phyloP scores from a whole-genome alignment of 345 rosid genomes.

The Salix viminalis region DNA sequence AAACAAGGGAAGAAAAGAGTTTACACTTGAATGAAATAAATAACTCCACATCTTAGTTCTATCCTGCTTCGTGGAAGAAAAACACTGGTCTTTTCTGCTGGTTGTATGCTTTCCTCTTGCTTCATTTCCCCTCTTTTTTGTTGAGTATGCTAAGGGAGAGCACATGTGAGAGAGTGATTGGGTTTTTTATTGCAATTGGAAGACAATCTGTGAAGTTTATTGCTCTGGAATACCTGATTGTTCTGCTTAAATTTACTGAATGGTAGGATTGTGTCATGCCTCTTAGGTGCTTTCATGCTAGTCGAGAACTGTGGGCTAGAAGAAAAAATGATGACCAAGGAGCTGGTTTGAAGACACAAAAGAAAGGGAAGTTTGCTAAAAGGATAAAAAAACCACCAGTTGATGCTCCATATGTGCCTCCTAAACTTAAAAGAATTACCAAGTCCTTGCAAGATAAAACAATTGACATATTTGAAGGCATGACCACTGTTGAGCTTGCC shows the following conservation, averaged over 20 bases:
- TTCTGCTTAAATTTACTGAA: background rate
- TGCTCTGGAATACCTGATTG: conserved; percentile 2
- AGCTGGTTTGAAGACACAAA: conserved; percentile 44
- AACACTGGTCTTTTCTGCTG: background rate
- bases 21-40: background rate
- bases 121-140: background rate
- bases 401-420: conserved; percentile 75
- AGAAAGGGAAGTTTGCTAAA: conserved; percentile 65
- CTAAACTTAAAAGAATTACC: conserved; percentile 44
- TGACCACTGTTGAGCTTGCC: conserved; percentile 71
- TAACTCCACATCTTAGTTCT: background rate
- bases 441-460: conserved; percentile 55
- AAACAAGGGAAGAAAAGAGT: background rate
- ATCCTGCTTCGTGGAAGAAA: background rate
- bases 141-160: background rate
- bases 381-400: conserved; percentile 54
- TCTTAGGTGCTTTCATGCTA: conserved; percentile 59
- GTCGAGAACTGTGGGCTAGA: conserved; percentile 43
- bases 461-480: conserved; percentile 79
- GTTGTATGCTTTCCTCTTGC: background rate
- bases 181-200: no score
- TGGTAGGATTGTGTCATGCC: background rate
- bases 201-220: background rate
- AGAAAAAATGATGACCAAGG: conserved; percentile 39
- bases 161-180: no score